Percentiles rank a stretch among this genome's conserved stretches.
Evolutionary conservation across 495 filamentous ascomycete species (phyloP).

Genomic region (Articulospora tetracladia): DNA sequence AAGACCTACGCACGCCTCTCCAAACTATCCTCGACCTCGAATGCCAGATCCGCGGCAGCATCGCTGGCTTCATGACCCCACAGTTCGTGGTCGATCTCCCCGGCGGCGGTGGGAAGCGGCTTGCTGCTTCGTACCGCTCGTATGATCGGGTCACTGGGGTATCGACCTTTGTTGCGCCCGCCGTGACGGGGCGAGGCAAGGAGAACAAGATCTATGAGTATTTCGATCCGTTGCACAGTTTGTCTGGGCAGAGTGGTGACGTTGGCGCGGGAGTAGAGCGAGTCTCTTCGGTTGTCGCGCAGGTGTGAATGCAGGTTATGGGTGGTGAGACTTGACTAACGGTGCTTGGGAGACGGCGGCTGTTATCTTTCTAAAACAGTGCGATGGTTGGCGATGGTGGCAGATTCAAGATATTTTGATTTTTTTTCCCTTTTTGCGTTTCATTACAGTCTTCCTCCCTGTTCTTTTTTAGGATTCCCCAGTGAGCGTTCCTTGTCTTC

Average conservation of each 20-base stretch:
- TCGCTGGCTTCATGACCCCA: constrained; percentile 57
- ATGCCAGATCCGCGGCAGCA: constrained; percentile 47
- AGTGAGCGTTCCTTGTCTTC: too few species aligned
- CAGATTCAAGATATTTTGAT: background rate
- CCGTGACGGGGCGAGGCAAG: constrained; percentile 40
- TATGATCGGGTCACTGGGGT: constrained; percentile 44
- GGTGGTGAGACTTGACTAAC: too few species aligned
- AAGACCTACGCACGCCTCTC: constrained; percentile 59
- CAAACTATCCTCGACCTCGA: constrained; percentile 52
- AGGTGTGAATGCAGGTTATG: too few species aligned
- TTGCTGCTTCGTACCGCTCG: constrained; percentile 42
- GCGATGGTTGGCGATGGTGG: background rate
- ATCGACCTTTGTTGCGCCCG: constrained; percentile 48
- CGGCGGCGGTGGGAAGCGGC: constrained; percentile 56
- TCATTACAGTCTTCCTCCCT: too few species aligned
- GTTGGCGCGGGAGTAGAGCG: background rate
- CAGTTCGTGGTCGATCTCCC: constrained; percentile 59
- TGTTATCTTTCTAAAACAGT: background rate
- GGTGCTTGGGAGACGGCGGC: too few species aligned
- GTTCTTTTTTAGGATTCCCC: too few species aligned
- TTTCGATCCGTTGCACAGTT: constrained; percentile 40
- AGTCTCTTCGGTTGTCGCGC: background rate
- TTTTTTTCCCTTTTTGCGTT: too few species aligned
- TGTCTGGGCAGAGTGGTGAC: too few species aligned
- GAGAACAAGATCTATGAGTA: constrained; percentile 50